Evolutionary conservation across 2,329 filamentous ascomycete species (phyloP).

Genomic region (Hymenoscyphus repandus): DNA sequence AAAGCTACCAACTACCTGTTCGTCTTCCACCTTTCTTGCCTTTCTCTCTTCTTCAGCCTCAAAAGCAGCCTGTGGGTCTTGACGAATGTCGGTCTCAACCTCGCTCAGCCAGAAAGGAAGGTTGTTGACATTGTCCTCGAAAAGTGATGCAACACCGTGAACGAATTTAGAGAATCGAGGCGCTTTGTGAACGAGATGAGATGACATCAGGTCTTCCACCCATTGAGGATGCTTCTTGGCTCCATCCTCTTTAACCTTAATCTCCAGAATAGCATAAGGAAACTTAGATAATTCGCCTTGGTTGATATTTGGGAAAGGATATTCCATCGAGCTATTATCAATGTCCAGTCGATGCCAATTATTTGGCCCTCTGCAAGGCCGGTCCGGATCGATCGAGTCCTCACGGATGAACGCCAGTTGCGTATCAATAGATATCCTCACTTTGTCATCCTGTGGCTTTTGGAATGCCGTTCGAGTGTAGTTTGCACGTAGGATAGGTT

Average conservation of each 20-base stretch:
- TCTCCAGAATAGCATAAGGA: slow-evolving; percentile 85
- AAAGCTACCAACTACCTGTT: slow-evolving; percentile 83
- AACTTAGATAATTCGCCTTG: slow-evolving; percentile 90
- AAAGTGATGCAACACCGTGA: slow-evolving; percentile 84
- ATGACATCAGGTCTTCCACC: slow-evolving; percentile 87
- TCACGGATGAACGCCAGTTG: slow-evolving; percentile 82
- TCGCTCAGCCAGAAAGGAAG: slow-evolving; percentile 95
- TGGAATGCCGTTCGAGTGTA: slow-evolving; percentile 95
- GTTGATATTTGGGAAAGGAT: slow-evolving; percentile 80
- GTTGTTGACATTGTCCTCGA: slow-evolving; percentile 93
- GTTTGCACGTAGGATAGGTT: slow-evolving; percentile 84
- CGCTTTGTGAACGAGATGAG: slow-evolving; percentile 84
- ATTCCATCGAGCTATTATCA: slow-evolving; percentile 75
- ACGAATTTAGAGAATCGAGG: slow-evolving; percentile 96
- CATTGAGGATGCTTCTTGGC: slow-evolving; percentile 70
- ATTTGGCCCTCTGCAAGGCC: slow-evolving; percentile 82
- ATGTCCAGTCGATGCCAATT: slow-evolving; percentile 92
- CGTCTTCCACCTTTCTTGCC: slow-evolving; percentile 76
- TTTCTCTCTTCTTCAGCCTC: slow-evolving; percentile 84
- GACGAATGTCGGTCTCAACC: slow-evolving; percentile 87
- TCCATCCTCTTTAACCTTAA: slow-evolving; percentile 72
- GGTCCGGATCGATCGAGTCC: slow-evolving; percentile 69
- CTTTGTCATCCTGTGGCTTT: slow-evolving; percentile 83
- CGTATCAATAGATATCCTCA: slow-evolving; percentile 90
- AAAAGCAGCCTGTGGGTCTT: slow-evolving; percentile 85